Base-by-base conservation (phyloP, 1,284 basidiomycete genomes). In the Clitocybe nebularis region DNA sequence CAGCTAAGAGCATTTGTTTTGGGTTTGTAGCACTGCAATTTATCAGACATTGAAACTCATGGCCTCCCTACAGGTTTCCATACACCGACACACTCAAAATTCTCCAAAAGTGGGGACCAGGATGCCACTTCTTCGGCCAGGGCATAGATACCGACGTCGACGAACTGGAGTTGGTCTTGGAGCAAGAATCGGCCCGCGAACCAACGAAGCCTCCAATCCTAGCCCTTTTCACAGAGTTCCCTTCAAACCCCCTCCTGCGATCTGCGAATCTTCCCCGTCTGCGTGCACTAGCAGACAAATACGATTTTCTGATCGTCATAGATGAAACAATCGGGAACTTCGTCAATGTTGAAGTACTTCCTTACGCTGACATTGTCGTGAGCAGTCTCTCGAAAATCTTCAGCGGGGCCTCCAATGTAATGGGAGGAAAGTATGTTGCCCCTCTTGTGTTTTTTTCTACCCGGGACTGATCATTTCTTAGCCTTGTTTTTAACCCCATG, bases 71-170 rank as follows among this genome's bases (percentile, higher is more conserved):
- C 57, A 95, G 94, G 13, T 99, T 99, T 64, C 89, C 94, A 0
- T 99, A 98, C 63, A 92, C 85, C 6, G 96, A 99, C 63, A 98
- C 95, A n/a, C 77, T 97, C 47, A 99, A 99, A 66, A 81, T 96
- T 32, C 72, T 99, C 3, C 74, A 95, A 53, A 98, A 99, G 65
- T 99, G 94, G 92, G 96, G 96, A 1, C 89, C 90, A 1, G 96
- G 96, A 0, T 93, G 87, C 53, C 76, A 92, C 62, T 96, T 98
- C 69, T 78, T 90, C 46, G 95, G 94, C 2, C 72, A 81, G 48
- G 95, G 95, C 0, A 66, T 84, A 4, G 81, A 89, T 45, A 61
- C 71, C 3, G 91, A 96, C 46, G 75, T 97, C 11, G 81, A 85
- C 49, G 70, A 75, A 29, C 72, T 98, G 0, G 86, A 92, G 50